Base-by-base conservation (phyloP, 352 stramenopile genomes). In the Phytophthora lateralis region DNA sequence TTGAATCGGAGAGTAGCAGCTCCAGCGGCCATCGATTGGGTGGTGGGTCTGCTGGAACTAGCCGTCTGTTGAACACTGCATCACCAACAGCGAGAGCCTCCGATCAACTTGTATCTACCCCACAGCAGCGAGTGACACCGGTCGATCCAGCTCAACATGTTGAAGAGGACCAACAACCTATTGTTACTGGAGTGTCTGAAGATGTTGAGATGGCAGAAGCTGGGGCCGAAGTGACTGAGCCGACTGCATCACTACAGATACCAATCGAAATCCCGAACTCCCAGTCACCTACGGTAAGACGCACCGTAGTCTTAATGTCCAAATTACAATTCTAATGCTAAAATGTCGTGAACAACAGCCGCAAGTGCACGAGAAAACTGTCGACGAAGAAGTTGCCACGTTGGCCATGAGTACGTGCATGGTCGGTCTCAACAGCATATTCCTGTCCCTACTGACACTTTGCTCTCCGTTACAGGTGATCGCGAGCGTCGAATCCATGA, bases 401-500 rank as follows among this genome's bases (percentile, higher is more conserved):
- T 61, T 80, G 29, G 59, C 72, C 1, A 82, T 80, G 60, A 87
- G 75, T 87, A 71, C 24, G 76, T 73, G 21, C 24, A 8, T 34
- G 6, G 9, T 42, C 7, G 27, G 7, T 32, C 27, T 42, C n/a
- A 20, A 42, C 30, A 38, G 0, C 14, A 21, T 4, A 8, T 0
- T 42, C 3, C 17, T 21, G 37, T 45, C 15, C 2, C 10, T 56
- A 29, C 12, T 56, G 24, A 49, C 44, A 38, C 64, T 39, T 18
- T 59, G 2, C 45, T 6, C n/a, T n/a, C n/a, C 37, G 9, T 57
- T 18, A 2, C 42, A 90, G 80, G 82, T 34, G 82, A 85, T 3
- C 78, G 85, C 0, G 85, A 91, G 35, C 69, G 75, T 46, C 75
- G 74, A 10, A 76, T 91, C 17, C 63, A 84, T 11, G 24, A 61